Conservation (phyloP, 768 basidiomycete genomes). For the Hericium alpestre region DNA sequence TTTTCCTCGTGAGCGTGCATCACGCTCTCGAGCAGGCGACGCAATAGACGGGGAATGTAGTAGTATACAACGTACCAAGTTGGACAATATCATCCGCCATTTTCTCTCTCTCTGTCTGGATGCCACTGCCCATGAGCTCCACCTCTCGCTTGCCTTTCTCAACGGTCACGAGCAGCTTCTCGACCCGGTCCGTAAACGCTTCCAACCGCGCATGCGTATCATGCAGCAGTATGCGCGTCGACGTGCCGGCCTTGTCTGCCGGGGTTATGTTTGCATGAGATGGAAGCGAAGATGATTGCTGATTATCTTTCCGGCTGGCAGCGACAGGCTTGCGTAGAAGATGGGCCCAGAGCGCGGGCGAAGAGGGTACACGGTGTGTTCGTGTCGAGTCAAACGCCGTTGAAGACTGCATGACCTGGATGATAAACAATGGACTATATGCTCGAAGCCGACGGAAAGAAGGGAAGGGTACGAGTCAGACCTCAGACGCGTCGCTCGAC, state of each 20-base stretch:
- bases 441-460: neutral
- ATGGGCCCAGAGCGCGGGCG: neutral
- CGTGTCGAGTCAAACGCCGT: neutral
- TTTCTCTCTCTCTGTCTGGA: constrained; percentile 48
- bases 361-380: neutral
- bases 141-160: constrained; percentile 46
- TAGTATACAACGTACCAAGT: constrained; percentile 31
- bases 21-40: neutral
- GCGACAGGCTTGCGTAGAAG: neutral
- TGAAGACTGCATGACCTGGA: neutral
- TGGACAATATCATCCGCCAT: constrained; percentile 45
- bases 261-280: constrained; percentile 33
- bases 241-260: constrained; percentile 55
- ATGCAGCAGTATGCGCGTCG: constrained; percentile 61
- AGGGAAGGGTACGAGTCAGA: neutral
- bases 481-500: neutral
- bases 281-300: constrained; percentile 21
- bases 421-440: neutral
- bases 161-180: constrained; percentile 38
- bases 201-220: constrained; percentile 68
- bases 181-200: constrained; percentile 49
- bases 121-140: constrained; percentile 40
- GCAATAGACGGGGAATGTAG: neutral
- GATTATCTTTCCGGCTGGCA: neutral
- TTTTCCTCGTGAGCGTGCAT: constrained; percentile 14